Conservation (phyloP, 2,329 filamentous ascomycete genomes). For the Emmonsia crescens region DNA sequence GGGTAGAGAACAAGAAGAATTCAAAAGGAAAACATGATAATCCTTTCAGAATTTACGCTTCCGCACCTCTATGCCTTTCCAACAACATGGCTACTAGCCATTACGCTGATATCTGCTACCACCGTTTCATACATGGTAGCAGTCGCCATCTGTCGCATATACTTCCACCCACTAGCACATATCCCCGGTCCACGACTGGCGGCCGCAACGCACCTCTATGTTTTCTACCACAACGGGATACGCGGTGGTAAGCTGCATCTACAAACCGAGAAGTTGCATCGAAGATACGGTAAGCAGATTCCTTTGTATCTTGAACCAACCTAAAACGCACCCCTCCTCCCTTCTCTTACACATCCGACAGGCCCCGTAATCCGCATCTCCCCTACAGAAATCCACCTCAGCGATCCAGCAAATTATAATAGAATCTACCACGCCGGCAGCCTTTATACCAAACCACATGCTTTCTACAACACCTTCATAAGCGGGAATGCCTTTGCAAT, state of each 20-base stretch:
- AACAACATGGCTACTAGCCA: background rate
- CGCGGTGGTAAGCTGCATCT: background rate
- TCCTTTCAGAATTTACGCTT: background rate
- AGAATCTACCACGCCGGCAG: conserved; percentile 15
- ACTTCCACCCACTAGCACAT: conserved; percentile 21
- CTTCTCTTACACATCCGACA: background rate
- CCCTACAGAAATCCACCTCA: background rate
- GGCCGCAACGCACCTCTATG: conserved; percentile 8
- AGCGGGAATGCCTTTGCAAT: conserved; percentile 21
- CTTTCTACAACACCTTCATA: conserved; percentile 19
- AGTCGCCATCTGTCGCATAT: conserved; percentile 17
- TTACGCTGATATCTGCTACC: background rate
- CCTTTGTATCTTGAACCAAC: background rate
- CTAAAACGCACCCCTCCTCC: no score
- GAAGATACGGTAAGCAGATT: background rate
- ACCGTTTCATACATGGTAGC: background rate
- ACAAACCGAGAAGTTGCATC: background rate
- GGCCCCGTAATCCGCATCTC: background rate
- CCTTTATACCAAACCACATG: conserved; percentile 17
- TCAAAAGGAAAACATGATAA: background rate
- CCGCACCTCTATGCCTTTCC: background rate
- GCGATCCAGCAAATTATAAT: background rate
- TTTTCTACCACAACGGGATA: background rate
- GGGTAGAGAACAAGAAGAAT: background rate
- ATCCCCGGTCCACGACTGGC: conserved; percentile 21